Percentiles rank a stretch among this genome's conserved stretches.
These are phyloP conservation scores for Neofusicoccum parvum DNA, from an alignment of 2,329 filamentous ascomycete species.

Conservation along the genomic window DNA sequence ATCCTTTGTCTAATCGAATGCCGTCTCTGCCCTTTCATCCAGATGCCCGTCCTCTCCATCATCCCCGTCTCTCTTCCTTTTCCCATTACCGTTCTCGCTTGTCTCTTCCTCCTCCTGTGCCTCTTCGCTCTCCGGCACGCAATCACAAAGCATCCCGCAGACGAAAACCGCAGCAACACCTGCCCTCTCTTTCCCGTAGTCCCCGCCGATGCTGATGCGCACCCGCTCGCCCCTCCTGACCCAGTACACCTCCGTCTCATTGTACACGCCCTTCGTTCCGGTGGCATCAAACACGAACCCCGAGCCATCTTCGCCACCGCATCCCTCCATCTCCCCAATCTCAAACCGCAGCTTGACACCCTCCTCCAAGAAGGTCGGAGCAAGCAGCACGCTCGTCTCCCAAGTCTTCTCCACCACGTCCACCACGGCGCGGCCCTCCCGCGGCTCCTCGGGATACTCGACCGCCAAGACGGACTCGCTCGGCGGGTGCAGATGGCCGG, in stretches of 20 bases:
- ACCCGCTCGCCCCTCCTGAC: background rate
- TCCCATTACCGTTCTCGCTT: background rate
- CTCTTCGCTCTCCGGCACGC: background rate
- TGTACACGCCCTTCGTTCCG: background rate
- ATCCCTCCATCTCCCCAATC: background rate
- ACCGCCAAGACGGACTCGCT: background rate
- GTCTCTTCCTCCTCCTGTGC: background rate
- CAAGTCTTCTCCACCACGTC: background rate
- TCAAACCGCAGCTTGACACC: background rate
- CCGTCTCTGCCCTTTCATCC: background rate
- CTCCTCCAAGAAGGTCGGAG: background rate
- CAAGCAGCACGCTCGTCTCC: background rate
- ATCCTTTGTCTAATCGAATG: background rate
- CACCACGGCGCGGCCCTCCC: background rate
- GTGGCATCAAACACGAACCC: background rate
- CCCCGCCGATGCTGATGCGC: background rate
- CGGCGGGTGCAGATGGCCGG: conserved; percentile 3
- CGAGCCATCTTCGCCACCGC: background rate
- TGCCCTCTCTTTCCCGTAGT: background rate
- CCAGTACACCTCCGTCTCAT: background rate
- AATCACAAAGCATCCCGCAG: background rate
- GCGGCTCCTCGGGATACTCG: background rate
- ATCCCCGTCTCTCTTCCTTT: no score
- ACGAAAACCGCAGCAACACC: conserved; percentile 3
- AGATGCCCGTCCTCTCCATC: background rate